Base-by-base conservation (phyloP, 108 stramenopile genomes). In the Cylindrotheca closterium region DNA sequence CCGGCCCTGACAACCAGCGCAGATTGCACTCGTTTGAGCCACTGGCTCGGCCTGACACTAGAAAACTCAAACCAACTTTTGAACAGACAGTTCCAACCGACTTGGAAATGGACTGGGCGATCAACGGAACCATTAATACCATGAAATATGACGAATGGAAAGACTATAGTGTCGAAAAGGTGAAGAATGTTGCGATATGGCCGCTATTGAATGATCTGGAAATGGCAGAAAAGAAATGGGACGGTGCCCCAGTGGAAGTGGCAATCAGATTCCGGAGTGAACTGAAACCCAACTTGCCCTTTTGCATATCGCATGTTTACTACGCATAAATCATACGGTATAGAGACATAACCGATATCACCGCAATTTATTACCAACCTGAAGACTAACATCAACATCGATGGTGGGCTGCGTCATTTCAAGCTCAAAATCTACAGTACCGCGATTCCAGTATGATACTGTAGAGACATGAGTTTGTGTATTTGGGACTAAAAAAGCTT, bases 91-190 rank as follows among this genome's bases (percentile, higher is more conserved):
- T 67, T 10, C 68, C 60, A 5, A 4, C 17, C 1, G 68, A 70
- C 31, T 53, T 70, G 8, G 60, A 70, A 62, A 62, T 70, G 60
- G 68, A 70, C 48, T 33, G 33, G 61, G 68, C 60, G 4, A 62
- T 70, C 60, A 70, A 70, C 25, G 68, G 68, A 21, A 60, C 42
- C 21, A 62, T 62, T 4, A 71, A 55, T 23, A 57, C 53, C 4
- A 71, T 71, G 62, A 37, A 65, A 46, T 50, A 61, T 21, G 55
- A 71, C 5, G 70, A 71, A 51, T 71, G 70, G 70, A 17, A 48
- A 22, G 17, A 1, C 1, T 31, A 71, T 29, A 71, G 21, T 4
- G 21, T 19, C 5, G 70, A 71, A 51, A 5, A 21, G 17, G 4
- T n/a, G 0, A 71, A 71, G 28, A 71, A 71, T 45, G 61, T 52